Conservation (phyloP, 495 filamentous ascomycete genomes). For the Trichocladium uniseriatum region DNA sequence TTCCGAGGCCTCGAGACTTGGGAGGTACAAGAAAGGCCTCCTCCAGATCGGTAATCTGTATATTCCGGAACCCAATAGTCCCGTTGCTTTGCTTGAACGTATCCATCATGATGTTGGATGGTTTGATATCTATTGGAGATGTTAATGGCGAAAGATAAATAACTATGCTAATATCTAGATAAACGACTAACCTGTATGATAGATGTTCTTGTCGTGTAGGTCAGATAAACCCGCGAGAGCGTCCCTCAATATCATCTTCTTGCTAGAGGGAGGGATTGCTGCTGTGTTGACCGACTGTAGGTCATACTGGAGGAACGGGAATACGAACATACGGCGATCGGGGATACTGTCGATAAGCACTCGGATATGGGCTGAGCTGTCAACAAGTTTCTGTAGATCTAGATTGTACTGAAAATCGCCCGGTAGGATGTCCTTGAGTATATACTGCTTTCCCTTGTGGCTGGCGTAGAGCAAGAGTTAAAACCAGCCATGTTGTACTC, state of each 20-base stretch:
- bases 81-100: not conserved
- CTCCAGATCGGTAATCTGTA: not conserved
- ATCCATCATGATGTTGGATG: slow-evolving; percentile 3
- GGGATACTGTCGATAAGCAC: not conserved
- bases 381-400: not conserved
- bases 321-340: not conserved
- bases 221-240: not conserved
- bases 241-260: slow-evolving; percentile 1
- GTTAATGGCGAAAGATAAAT: not conserved
- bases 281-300: not conserved
- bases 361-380: not conserved
- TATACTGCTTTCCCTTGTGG: too few relatives aligned
- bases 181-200: slow-evolving; percentile 1
- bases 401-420: too few relatives aligned
- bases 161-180: not conserved
- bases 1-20: not conserved
- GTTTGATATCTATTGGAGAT: not conserved
- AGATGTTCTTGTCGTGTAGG: slow-evolving; percentile 5
- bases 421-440: too few relatives aligned
- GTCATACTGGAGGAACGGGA: not conserved
- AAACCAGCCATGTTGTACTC: not conserved
- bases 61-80: not conserved
- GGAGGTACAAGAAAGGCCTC: not conserved
- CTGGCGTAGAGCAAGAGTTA: too few relatives aligned
- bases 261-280: not conserved